Conservation (phyloP, 106 monocot species). For the Dendrobium chrysotoxum region DNA sequence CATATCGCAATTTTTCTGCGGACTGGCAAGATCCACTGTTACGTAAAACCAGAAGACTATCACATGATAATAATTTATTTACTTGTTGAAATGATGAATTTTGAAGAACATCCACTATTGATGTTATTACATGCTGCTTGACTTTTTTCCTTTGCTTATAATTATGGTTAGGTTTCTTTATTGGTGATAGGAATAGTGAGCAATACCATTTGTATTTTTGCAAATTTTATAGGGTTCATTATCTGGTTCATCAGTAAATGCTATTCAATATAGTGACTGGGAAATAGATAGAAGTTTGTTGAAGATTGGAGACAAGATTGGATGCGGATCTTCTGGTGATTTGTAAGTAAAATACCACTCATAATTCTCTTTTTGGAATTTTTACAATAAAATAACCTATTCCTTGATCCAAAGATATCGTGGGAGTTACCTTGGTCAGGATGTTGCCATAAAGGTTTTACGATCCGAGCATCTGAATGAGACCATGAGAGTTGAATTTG, state of each 20-base stretch:
- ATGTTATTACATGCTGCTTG: background rate
- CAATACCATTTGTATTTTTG: background rate
- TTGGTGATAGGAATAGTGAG: too few relatives aligned
- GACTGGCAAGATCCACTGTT: background rate
- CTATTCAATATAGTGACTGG: slow-evolving; percentile 36
- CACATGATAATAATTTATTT: background rate
- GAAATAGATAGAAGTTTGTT: slow-evolving; percentile 67
- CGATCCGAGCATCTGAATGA: slow-evolving; percentile 64
- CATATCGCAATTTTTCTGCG: background rate
- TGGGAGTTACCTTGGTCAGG: slow-evolving; percentile 68
- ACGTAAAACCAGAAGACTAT: background rate
- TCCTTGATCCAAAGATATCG: slow-evolving; percentile 45
- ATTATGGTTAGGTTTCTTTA: background rate
- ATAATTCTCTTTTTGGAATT: background rate
- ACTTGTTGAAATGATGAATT: background rate
- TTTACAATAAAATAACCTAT: background rate
- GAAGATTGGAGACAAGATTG: slow-evolving; percentile 67
- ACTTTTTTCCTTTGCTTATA: background rate
- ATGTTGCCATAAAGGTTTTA: slow-evolving; percentile 90
- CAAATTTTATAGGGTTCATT: slow-evolving; percentile 41
- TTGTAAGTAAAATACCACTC: slow-evolving; percentile 41
- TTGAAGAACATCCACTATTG: background rate
- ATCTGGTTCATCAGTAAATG: slow-evolving; percentile 41
- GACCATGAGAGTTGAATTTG: slow-evolving; percentile 54
- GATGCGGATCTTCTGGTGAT: slow-evolving; percentile 72